phyloP scores from a whole-genome alignment of 257 asterid species.

The Paraleonurus japonicus region DNA sequence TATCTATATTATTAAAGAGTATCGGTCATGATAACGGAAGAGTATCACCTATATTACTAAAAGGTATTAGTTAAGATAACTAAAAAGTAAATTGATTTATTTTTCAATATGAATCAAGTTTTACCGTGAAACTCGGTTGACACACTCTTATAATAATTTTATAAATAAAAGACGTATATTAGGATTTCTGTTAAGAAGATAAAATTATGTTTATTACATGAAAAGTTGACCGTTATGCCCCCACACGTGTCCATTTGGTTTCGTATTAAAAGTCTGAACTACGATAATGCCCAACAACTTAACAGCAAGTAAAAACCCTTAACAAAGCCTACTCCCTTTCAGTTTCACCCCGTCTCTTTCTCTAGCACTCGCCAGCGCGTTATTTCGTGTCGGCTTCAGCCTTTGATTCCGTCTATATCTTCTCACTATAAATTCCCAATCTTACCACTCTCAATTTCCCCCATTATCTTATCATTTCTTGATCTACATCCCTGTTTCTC shows the following conservation, averaged over 20 bases:
- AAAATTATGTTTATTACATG: too few relatives aligned
- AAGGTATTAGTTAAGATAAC: too few relatives aligned
- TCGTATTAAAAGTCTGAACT: not conserved
- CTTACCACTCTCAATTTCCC: not conserved
- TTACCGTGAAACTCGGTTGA: too few relatives aligned
- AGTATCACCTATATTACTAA: too few relatives aligned
- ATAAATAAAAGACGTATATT: too few relatives aligned
- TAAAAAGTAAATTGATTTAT: too few relatives aligned
- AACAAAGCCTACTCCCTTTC: not conserved
- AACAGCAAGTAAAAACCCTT: slow-evolving; percentile 10
- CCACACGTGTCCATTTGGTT: not conserved
- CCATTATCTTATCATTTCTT: not conserved
- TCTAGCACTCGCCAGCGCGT: slow-evolving; percentile 37
- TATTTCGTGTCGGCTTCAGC: slow-evolving; percentile 21
- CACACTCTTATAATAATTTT: too few relatives aligned
- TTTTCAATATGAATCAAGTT: too few relatives aligned
- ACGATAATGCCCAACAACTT: not conserved
- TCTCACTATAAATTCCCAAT: slow-evolving; percentile 12
- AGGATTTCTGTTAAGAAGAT: too few relatives aligned
- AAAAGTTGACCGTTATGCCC: not conserved
- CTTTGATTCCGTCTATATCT: not conserved
- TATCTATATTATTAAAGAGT: too few relatives aligned
- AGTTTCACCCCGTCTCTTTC: slow-evolving; percentile 11
- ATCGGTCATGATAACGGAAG: too few relatives aligned
- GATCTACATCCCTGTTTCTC: not conserved